Base-by-base conservation (phyloP, 2,329 filamentous ascomycete species). In the Xylaria polymorpha region DNA sequence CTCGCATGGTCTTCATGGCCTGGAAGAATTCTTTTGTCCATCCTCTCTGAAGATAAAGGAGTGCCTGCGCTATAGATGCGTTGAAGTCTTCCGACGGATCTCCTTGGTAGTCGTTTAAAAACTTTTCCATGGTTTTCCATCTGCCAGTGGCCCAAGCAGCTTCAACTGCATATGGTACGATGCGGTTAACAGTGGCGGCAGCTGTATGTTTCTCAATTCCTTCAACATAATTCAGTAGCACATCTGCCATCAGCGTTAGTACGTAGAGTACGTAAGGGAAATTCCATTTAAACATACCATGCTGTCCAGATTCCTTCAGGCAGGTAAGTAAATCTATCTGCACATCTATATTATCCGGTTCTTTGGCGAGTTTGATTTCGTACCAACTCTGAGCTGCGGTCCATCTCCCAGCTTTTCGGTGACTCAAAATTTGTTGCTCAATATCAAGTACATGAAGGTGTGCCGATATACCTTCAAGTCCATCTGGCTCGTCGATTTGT, bases 351-450 rank as follows among this genome's bases (percentile, higher is more conserved):
- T 97, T 91, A 62, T 91, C 85, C 0, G 95, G 94, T 55, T 91
- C 87, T 74, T 96, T 90, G 2, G 92, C 91, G 41, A 98, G 85
- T 71, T 94, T 91, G 72, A 97, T 90, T 78, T 99, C 94, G 79
- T 98, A 98, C 96, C 97, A 99, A 71, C 93, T 97, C 81, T 98
- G 96, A 29, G 94, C 96, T 61, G 95, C 93, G 18, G 93, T 91
- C 94, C 96, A 99, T 71, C 94, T 87, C 4, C 96, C 96, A 22
- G 94, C 93, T 79, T 97, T 98, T 66, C 92, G 90, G 81, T 99
- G 94, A 75, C 97, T 94, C 64, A 98, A 85, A 39, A 98, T 92
- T 78, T 98, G 94, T 78, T 98, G 95, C 69, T 97, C 92, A 59
- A 98, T 91, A 73, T 97, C 93, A n/a, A 98, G 84, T 12, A 94